Base-by-base conservation (phyloP, 2,329 filamentous ascomycete species). In the Nemania sp. region DNA sequence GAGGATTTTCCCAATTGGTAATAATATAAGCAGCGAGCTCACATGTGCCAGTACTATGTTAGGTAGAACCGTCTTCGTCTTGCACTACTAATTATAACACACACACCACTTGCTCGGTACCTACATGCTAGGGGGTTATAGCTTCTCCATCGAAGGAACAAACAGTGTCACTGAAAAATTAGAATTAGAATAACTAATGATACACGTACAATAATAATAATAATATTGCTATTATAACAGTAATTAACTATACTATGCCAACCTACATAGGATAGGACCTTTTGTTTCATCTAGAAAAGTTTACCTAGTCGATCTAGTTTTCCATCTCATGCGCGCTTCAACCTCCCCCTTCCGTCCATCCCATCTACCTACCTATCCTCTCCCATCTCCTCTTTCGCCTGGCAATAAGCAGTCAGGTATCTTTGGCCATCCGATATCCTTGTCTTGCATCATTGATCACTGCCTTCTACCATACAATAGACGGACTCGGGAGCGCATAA, bases 81-180 rank as follows among this genome's bases (percentile, higher is more conserved):
- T 32, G 29, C 29, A 32, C 29, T 32, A 8, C 62, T 64, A 64
- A 64, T 60, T 60, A 65, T 65, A 65, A 32, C 29, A 8, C 29
- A 8, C 29, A 60, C 51, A 61, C 26, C 27, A 38, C 49, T 32
- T 24, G 45, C 58, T 52, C 18, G 20, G 45, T 52, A 4, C 5
- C 27, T 26, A 26, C 45, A 49, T 24, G 43, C 29, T 55, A 65
- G 51, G 41, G 51, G 51, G 45, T 20, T 47, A 65, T 56, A 52
- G 51, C 6, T 51, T 61, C 57, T 51, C 52, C 43, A 62, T 62
- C 43, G 20, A 56, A 57, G 52, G 58, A 57, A 45, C 43, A 62
- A 66, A 52, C 24, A 52, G 24, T 57, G 56, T 56, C 22, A 61
- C 56, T 61, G 27, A 47, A 22, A 47, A 20, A 24, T 26, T 43